Base-by-base conservation (phyloP, 768 basidiomycete genomes). In the Tylopilus subfusipes region DNA sequence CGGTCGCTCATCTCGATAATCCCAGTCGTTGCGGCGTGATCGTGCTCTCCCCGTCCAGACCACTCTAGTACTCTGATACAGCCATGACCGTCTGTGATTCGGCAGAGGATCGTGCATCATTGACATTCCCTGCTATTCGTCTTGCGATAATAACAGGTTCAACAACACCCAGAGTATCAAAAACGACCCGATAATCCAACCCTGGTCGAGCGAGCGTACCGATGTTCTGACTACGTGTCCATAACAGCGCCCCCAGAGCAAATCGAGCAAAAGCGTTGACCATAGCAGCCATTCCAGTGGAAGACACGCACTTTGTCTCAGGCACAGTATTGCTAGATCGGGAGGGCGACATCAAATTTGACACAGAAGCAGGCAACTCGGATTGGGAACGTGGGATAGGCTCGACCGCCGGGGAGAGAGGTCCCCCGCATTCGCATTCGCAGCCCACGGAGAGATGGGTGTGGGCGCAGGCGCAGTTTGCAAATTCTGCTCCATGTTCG, bases 1-100 rank as follows among this genome's bases (percentile, higher is more conserved):
- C 96, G 81, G 69, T 99, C 96, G 45, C 90, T 92, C 91, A 95
- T 96, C 72, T 85, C 91, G 73, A 89, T 93, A 73, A 98, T 98
- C 0, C 96, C 96, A 14, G 96, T 99, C 14, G 96, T 98, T 14
- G 88, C 92, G 66, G 98, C 82, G 58, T 83, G 84, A 69, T 94
- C 93, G 46, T 81, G 73, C 52, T 91, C 89, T 42, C 97, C 96
- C n/a, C 83, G 97, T 83, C 90, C 92, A 98, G 25, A 80, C 77
- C 4, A 93, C 87, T 18, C 96, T 80, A 4, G 92, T 83, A 4
- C 93, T 72, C 97, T 98, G 70, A 98, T 86, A 11, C 97, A 96
- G 21, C 84, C 84, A 68, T 98, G 94, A 0, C 93, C 90, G 64
- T 98, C 96, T 9, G 82, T 74, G 27, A 85, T 71, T 45, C 92